Conservation (phyloP, 2,329 filamentous ascomycete species). For the Fulvia fulva region DNA sequence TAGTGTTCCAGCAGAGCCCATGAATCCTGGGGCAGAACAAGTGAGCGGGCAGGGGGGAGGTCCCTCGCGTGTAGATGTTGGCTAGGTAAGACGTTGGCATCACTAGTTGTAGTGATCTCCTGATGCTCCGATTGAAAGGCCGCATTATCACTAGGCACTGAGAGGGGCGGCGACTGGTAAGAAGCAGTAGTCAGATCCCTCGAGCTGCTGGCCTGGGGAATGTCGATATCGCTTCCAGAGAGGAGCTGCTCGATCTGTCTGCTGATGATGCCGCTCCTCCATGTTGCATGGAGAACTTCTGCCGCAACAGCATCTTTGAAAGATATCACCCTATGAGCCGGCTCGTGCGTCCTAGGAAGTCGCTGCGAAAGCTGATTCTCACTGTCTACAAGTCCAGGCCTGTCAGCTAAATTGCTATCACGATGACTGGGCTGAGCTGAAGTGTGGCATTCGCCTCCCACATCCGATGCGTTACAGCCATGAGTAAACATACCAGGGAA, state of each 20-base stretch:
- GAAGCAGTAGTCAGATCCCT: background rate
- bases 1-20: constrained; percentile 66
- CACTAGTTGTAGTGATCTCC: background rate
- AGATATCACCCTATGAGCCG: constrained; percentile 45
- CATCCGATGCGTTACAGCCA: constrained; percentile 28
- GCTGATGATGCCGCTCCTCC: constrained; percentile 59
- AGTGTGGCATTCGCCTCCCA: background rate
- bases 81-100: background rate
- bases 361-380: constrained; percentile 56
- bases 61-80: background rate
- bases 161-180: constrained; percentile 20
- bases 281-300: constrained; percentile 57
- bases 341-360: constrained; percentile 45
- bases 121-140: constrained; percentile 1
- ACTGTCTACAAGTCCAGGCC: constrained; percentile 29
- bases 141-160: constrained; percentile 15
- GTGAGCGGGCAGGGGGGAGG: constrained; percentile 8
- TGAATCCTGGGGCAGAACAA: constrained; percentile 49
- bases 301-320: constrained; percentile 52
- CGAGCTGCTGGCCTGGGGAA: constrained; percentile 2
- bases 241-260: constrained; percentile 61
- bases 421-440: too few species aligned
- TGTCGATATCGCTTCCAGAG: constrained; percentile 39
- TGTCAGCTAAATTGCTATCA: too few species aligned
- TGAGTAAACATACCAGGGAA: constrained; percentile 38